Percentiles rank a stretch among this genome's conserved stretches.
phyloP scores from a whole-genome alignment of 176 grass and related monocot species.

The Lolium rigidum region DNA sequence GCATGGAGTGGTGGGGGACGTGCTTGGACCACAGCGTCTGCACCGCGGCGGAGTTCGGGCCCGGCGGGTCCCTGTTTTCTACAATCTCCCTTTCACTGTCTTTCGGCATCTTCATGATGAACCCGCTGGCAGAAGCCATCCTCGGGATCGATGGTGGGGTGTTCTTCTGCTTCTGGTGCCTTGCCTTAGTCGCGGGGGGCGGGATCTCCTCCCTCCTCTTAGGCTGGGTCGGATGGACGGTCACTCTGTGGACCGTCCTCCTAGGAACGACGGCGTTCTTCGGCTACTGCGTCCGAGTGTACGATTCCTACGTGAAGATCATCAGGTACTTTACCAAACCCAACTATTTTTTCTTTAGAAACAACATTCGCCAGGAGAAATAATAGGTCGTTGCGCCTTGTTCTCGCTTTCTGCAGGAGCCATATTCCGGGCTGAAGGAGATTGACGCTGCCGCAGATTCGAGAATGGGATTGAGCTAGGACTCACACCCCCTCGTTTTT shows the following conservation, averaged over 20 bases:
- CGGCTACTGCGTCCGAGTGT: neutral
- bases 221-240: neutral
- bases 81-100: neutral
- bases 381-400: no score
- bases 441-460: neutral
- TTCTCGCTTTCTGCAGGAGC: no score
- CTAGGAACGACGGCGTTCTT: neutral
- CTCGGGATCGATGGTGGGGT: neutral
- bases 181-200: neutral
- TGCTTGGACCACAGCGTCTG: neutral
- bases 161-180: neutral
- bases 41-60: neutral
- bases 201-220: neutral
- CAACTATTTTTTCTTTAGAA: no score
- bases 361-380: no score
- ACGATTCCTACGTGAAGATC: neutral
- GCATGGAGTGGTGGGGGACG: neutral
- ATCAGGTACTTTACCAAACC: neutral
- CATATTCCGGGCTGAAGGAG: neutral
- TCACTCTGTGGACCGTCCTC: neutral
- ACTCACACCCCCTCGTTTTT: no score
- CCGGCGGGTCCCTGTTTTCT: neutral
- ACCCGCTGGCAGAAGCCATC: neutral
- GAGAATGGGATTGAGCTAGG: no score
- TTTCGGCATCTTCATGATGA: neutral